phyloP scores from a whole-genome alignment of 1,284 basidiomycete genomes.

The Sphaerobolus stellatus region DNA sequence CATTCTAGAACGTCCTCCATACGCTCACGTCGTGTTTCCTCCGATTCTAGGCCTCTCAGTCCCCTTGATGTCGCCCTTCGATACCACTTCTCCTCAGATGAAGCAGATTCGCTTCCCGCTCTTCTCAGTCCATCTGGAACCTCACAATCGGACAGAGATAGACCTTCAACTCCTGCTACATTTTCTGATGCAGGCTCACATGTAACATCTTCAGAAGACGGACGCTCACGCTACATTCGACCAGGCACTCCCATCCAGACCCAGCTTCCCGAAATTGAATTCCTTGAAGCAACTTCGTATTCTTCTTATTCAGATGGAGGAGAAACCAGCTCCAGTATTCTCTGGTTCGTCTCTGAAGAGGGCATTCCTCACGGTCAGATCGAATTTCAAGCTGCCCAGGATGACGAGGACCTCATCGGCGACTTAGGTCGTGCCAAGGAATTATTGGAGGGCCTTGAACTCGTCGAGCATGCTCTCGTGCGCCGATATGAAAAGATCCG shows the following conservation, averaged over 20 bases:
- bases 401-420: slow-evolving; percentile 9
- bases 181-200: neutral
- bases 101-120: slow-evolving; percentile 8
- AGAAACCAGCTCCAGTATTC: neutral
- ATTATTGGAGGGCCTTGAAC: slow-evolving; percentile 12
- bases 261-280: slow-evolving; percentile 1
- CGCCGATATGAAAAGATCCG: slow-evolving; percentile 10
- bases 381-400: neutral
- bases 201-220: neutral
- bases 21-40: neutral
- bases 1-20: neutral
- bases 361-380: neutral
- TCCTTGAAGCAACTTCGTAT: slow-evolving; percentile 1
- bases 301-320: neutral
- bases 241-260: slow-evolving; percentile 13
- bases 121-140: slow-evolving; percentile 8
- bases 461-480: slow-evolving; percentile 7
- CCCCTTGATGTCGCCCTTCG: neutral
- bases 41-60: neutral
- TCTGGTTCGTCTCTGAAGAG: neutral
- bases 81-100: neutral
- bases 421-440: slow-evolving; percentile 9
- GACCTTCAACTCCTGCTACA: slow-evolving; percentile 2
- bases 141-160: slow-evolving; percentile 3
- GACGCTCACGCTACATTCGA: slow-evolving; percentile 6